These are phyloP conservation scores for Naganishia albida DNA, from an alignment of 1,284 basidiomycete genomes.

Conservation along the genomic window DNA sequence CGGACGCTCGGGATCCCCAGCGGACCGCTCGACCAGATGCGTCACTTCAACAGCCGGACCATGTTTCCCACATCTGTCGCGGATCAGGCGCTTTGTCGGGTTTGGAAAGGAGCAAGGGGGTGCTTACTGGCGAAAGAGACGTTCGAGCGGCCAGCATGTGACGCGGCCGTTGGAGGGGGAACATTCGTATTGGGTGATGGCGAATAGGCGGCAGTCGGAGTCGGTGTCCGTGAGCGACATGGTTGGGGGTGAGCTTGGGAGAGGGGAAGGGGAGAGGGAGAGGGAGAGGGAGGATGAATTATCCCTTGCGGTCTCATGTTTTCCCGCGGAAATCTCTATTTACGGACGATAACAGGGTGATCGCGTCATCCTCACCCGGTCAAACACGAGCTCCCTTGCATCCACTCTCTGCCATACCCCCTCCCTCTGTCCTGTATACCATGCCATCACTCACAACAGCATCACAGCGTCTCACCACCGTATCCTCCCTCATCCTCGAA, in stretches of 20 bases:
- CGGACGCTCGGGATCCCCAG: constrained; percentile 19
- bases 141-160: constrained; percentile 46
- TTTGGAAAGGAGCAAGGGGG: background rate
- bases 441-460: constrained; percentile 39
- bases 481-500: constrained; percentile 51
- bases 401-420: background rate
- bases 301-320: background rate
- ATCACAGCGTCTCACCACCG: constrained; percentile 47
- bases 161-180: constrained; percentile 39
- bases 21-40: constrained; percentile 16
- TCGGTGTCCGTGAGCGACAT: background rate
- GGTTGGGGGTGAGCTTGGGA: background rate
- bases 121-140: constrained; percentile 47
- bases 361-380: constrained; percentile 4
- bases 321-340: background rate
- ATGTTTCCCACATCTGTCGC: constrained; percentile 26
- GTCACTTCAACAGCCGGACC: constrained; percentile 34
- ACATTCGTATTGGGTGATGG: constrained; percentile 45
- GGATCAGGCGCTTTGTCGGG: background rate
- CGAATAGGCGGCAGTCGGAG: constrained; percentile 38
- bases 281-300: background rate
- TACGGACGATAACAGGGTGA: background rate
- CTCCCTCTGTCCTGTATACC: background rate
- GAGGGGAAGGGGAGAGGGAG: too few species aligned
- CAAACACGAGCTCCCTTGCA: background rate